phyloP scores from a whole-genome alignment of 306 rosid species.

The Boehmeria nivea region DNA sequence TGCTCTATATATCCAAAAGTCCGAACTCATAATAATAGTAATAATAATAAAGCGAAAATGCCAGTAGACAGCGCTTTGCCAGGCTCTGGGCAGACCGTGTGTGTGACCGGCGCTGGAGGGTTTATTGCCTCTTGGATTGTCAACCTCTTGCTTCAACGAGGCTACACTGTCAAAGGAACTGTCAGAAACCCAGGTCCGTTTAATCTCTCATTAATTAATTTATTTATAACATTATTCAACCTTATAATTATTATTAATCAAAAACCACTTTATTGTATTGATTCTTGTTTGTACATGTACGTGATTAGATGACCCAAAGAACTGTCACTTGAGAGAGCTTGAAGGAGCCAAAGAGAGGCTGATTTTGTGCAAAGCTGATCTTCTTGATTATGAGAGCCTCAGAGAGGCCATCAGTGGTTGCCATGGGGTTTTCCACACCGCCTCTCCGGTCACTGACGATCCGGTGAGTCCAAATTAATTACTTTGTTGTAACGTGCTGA shows the following conservation, averaged over 20 bases:
- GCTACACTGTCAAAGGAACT: constrained; percentile 80
- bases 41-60: constrained; percentile 26
- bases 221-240: not conserved
- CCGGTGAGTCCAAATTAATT: constrained; percentile 50
- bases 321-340: constrained; percentile 62
- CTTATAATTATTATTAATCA: no score
- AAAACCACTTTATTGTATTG: not conserved
- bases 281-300: not conserved
- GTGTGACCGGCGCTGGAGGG: constrained; percentile 97
- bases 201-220: no score
- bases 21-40: no score
- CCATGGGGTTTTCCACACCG: constrained; percentile 78
- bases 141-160: constrained; percentile 60
- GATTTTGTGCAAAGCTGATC: constrained; percentile 63
- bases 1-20: not conserved
- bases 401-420: constrained; percentile 55
- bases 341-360: constrained; percentile 78
- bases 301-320: constrained; percentile 55
- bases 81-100: constrained; percentile 46
- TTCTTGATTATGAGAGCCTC: constrained; percentile 53
- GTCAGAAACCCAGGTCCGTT: constrained; percentile 69
- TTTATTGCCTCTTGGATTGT: constrained; percentile 95
- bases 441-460: constrained; percentile 81
- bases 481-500: no score
- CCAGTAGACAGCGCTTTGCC: constrained; percentile 25